phyloP scores from a whole-genome alignment of 495 filamentous ascomycete genomes.

The Haplographium delicatum region DNA sequence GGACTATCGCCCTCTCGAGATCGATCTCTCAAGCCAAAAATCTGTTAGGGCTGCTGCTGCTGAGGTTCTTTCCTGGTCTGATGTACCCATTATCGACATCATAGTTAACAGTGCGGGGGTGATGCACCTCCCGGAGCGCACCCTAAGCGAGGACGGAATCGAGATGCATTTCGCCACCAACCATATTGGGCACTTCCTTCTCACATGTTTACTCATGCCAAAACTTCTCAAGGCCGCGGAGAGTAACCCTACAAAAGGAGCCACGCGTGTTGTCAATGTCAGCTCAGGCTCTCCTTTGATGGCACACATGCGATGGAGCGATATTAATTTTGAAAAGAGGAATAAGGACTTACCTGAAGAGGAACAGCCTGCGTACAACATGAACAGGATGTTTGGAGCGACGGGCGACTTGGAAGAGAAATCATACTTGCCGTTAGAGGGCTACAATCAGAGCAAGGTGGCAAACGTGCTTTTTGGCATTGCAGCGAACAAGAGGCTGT shows the following conservation, averaged over 20 bases:
- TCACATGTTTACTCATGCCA: slow-evolving; percentile 43
- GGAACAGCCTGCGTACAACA: slow-evolving; percentile 29
- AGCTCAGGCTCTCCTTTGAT: slow-evolving; percentile 29
- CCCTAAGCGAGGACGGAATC: slow-evolving; percentile 33
- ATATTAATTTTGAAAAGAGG: slow-evolving; percentile 1
- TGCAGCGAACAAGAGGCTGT: slow-evolving; percentile 36
- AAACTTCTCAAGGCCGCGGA: slow-evolving; percentile 35
- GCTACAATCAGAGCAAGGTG: slow-evolving; percentile 46
- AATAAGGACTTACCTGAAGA: neutral
- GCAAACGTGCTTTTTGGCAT: slow-evolving; percentile 47
- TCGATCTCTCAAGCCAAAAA: slow-evolving; percentile 41
- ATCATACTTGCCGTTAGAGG: slow-evolving; percentile 40
- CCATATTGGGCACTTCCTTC: slow-evolving; percentile 54
- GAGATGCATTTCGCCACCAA: slow-evolving; percentile 58
- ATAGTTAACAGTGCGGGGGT: slow-evolving; percentile 67
- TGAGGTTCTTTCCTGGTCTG: slow-evolving; percentile 31
- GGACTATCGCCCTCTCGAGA: slow-evolving; percentile 32
- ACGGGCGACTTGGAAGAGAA: slow-evolving; percentile 29
- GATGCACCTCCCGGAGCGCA: slow-evolving; percentile 45
- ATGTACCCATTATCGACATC: slow-evolving; percentile 43
- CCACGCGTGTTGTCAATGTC: slow-evolving; percentile 39
- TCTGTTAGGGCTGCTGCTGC: slow-evolving; percentile 38
- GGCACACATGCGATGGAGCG: neutral
- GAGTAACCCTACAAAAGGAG: slow-evolving; percentile 10
- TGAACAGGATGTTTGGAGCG: slow-evolving; percentile 28